Base-by-base conservation (phyloP, 768 basidiomycete species). In the Amanita exitialis region DNA sequence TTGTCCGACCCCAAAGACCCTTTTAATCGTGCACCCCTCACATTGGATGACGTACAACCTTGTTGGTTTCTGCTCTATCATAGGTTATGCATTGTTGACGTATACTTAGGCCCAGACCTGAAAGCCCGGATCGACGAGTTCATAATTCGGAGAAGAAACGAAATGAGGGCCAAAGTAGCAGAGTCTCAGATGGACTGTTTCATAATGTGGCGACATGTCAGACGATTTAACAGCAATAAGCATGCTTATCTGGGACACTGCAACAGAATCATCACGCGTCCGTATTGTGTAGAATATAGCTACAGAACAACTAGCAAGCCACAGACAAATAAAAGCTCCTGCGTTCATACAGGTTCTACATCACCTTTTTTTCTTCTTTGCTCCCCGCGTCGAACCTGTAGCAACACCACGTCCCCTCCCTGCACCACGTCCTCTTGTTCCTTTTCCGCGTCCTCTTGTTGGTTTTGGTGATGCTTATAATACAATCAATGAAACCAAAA, bases 1-100 rank as follows among this genome's bases (percentile, higher is more conserved):
- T 71, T 99, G 16, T 95, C 92, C 0, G 94, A 96, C 59, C 67
- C 83, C 15, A 89, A 82, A 48, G 96, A 99, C 66, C 96, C 96
- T 1, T 99, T 98, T 78, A 99, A 97, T 66, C 84, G 96, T 25
- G 70, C 75, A 30, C 90, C 95, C 1, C 71, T 96, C 23, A 65
- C 71, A 8, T 80, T 93, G 55, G 86, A 86, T 49, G 87, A 94
- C 9, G 83, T 94, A 12, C 63, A 82, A 52, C 79, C 90, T 23
- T 68, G 93, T 91, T 58, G 57, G 82, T 67, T 38, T 51, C n/a
- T 44, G 6, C 7, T 34, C 41, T 32, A 10, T 36, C 23, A 45
- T 45, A 36, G 43, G 38, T 62, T 54, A 10, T 44, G 47, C 27
- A n/a, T 30, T 38, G 30, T 54, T 53, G 27, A 50, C 12, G 25